A percentile compares a stretch with the other conserved stretches of the same genome.
Evolutionary conservation across 495 filamentous ascomycete species (phyloP).

Genomic region (Penicillium salamii): DNA sequence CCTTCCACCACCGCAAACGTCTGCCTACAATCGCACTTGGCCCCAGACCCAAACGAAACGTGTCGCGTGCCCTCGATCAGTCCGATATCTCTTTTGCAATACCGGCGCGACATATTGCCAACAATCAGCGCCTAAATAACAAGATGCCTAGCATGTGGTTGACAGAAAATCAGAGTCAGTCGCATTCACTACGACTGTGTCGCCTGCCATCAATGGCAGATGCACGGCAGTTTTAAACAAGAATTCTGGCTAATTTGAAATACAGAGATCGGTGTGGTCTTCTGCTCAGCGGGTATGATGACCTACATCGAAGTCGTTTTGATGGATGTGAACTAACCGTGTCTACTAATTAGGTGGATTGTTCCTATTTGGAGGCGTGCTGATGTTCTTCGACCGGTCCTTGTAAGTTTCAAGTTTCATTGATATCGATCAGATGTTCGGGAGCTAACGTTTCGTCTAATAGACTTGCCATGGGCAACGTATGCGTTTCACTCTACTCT

Average conservation of each 20-base stretch:
- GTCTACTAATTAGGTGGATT: slow-evolving; percentile 61
- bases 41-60: neutral
- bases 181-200: neutral
- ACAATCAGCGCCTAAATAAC: neutral
- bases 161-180: slow-evolving; percentile 89
- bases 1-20: neutral
- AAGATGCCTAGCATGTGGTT: slow-evolving; percentile 84
- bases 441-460: slow-evolving; percentile 14
- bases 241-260: neutral
- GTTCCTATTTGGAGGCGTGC: slow-evolving; percentile 88
- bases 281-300: slow-evolving; percentile 94
- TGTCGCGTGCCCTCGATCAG: neutral
- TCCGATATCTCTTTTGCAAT: neutral
- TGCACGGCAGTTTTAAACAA: neutral
- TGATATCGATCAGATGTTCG: neutral
- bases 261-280: slow-evolving; percentile 89
- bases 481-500: slow-evolving; percentile 28
- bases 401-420: slow-evolving; percentile 54
- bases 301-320: neutral
- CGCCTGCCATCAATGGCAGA: neutral
- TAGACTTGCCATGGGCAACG: slow-evolving; percentile 87
- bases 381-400: slow-evolving; percentile 96
- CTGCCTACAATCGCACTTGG: neutral
- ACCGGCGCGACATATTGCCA: neutral
- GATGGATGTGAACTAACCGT: neutral